A percentile compares a stretch with the other conserved stretches of the same genome.
Conservation (phyloP, 495 filamentous ascomycete species). For the Trichoderma asperelloides region DNA sequence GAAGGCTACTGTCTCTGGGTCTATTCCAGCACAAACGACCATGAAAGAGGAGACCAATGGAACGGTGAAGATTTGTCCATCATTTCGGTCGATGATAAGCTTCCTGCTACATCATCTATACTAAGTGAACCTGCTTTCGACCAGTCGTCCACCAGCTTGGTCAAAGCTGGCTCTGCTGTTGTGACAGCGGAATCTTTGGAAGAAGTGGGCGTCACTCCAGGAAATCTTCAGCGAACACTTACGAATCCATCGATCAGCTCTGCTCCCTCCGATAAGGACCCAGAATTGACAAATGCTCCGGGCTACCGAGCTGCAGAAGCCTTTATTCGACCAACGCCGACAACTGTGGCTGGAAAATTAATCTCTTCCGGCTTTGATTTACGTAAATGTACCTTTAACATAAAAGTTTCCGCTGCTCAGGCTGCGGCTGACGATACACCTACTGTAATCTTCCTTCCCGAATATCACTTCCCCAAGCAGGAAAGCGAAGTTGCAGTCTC, state of each 20-base stretch:
- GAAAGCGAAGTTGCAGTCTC: slow-evolving; percentile 61
- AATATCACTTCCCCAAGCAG: slow-evolving; percentile 82
- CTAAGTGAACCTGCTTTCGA: slow-evolving; percentile 26
- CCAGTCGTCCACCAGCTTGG: slow-evolving; percentile 26
- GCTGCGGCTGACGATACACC: slow-evolving; percentile 50
- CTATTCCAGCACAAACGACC: slow-evolving; percentile 77
- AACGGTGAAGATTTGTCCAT: slow-evolving; percentile 97
- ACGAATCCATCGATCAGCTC: slow-evolving; percentile 63
- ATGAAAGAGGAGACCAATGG: slow-evolving; percentile 89
- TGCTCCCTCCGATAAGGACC: slow-evolving; percentile 37
- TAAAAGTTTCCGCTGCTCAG: slow-evolving; percentile 49
- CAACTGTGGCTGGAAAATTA: slow-evolving; percentile 61
- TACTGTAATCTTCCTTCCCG: slow-evolving; percentile 80
- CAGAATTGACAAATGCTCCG: slow-evolving; percentile 46
- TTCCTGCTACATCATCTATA: slow-evolving; percentile 47
- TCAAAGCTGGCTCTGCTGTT: slow-evolving; percentile 17
- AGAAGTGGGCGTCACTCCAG: slow-evolving; percentile 50
- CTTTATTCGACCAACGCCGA: slow-evolving; percentile 77
- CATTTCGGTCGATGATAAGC: slow-evolving; percentile 69
- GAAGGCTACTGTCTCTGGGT: slow-evolving; percentile 88
- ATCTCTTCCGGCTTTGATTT: slow-evolving; percentile 69
- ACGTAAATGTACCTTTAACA: slow-evolving; percentile 59
- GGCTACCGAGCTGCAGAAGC: slow-evolving; percentile 89
- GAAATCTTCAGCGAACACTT: slow-evolving; percentile 64
- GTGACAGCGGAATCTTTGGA: slow-evolving; percentile 35